These are phyloP conservation scores for Amylocystis lapponica DNA, from an alignment of 768 basidiomycete species.

Conservation along the genomic window DNA sequence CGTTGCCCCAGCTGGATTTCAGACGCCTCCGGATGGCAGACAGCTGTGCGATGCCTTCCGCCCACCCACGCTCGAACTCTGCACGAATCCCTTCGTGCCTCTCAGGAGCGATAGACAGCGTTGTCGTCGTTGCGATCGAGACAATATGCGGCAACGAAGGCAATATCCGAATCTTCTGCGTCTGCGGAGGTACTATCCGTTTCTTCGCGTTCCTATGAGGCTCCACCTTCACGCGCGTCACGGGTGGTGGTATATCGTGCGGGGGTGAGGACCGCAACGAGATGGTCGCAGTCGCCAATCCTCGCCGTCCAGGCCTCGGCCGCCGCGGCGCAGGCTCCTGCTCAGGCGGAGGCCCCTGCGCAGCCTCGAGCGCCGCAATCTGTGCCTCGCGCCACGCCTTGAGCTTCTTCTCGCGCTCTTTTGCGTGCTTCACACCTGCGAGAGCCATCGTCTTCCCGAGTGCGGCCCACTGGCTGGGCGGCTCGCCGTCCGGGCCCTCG, in stretches of 20 bases:
- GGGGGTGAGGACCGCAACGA: slow-evolving; percentile 34
- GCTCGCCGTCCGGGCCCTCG: slow-evolving; percentile 41
- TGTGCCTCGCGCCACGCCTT: slow-evolving; percentile 41
- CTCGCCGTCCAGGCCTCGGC: slow-evolving; percentile 42
- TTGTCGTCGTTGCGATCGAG: slow-evolving; percentile 42
- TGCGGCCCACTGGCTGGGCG: slow-evolving; percentile 50
- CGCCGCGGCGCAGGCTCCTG: neutral
- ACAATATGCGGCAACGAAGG: slow-evolving; percentile 46
- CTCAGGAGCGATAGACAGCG: slow-evolving; percentile 22
- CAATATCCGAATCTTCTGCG: slow-evolving; percentile 47
- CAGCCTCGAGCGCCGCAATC: slow-evolving; percentile 1
- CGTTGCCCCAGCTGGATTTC: slow-evolving; percentile 41
- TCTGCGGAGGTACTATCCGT: slow-evolving; percentile 1
- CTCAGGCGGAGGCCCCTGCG: neutral
- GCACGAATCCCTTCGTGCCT: slow-evolving; percentile 35
- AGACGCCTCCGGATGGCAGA: slow-evolving; percentile 42
- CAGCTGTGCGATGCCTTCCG: slow-evolving; percentile 49
- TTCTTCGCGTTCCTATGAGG: neutral
- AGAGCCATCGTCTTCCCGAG: slow-evolving; percentile 60
- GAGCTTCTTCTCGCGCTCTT: slow-evolving; percentile 60
- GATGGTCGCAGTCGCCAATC: slow-evolving; percentile 61
- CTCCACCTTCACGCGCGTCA: neutral
- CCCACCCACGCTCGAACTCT: slow-evolving; percentile 61
- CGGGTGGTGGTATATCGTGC: neutral
- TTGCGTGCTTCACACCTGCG: slow-evolving; percentile 53